Evolutionary conservation across 495 filamentous ascomycete genomes (phyloP).

Genomic region (Sphaerosporella brunnea): DNA sequence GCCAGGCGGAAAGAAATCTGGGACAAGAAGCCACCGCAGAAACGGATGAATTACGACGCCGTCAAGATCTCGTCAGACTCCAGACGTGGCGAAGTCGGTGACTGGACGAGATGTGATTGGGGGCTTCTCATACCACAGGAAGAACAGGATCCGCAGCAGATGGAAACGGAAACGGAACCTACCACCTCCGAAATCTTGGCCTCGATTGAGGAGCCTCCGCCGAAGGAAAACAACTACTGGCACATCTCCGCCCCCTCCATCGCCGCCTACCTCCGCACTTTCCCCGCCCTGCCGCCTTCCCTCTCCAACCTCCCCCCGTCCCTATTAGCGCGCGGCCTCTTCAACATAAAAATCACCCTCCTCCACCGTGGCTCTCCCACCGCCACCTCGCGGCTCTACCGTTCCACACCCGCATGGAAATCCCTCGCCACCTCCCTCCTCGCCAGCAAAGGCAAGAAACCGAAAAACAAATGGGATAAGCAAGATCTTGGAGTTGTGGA

Average conservation of each 20-base stretch:
- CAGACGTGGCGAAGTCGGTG: slow-evolving; percentile 66
- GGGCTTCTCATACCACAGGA: slow-evolving; percentile 38
- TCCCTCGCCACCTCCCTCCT: slow-evolving; percentile 12
- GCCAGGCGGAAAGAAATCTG: slow-evolving; percentile 44
- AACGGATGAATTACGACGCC: slow-evolving; percentile 55
- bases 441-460: slow-evolving; percentile 6
- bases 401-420: slow-evolving; percentile 37
- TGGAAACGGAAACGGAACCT: not conserved
- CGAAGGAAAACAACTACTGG: slow-evolving; percentile 17
- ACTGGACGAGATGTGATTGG: slow-evolving; percentile 80
- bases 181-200: not conserved
- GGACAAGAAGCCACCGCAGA: slow-evolving; percentile 67
- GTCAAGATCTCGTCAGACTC: slow-evolving; percentile 63
- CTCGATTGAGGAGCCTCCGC: slow-evolving; percentile 23
- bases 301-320: slow-evolving; percentile 3
- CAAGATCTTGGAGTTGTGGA: slow-evolving; percentile 10
- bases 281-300: slow-evolving; percentile 6
- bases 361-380: slow-evolving; percentile 41
- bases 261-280: slow-evolving; percentile 11
- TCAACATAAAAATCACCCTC: slow-evolving; percentile 42
- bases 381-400: slow-evolving; percentile 53
- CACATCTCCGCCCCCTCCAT: slow-evolving; percentile 9
- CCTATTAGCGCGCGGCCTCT: slow-evolving; percentile 27
- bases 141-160: slow-evolving; percentile 7
- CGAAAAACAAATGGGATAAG: not conserved